Base-by-base conservation (phyloP, 1,284 basidiomycete species). In the Lignosus rhinocerotis region DNA sequence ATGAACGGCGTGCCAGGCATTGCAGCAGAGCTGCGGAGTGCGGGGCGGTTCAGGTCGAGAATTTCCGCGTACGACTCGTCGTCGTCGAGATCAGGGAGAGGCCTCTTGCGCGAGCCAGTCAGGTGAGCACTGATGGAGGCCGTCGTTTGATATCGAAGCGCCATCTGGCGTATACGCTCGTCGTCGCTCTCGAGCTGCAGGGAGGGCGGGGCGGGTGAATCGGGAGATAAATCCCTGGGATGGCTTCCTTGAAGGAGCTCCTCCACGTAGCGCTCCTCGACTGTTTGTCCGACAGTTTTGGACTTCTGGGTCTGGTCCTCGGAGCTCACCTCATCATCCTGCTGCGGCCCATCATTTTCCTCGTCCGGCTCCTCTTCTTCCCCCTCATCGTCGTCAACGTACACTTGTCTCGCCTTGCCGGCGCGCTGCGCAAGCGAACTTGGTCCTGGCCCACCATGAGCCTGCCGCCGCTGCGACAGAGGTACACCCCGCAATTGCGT, bases 51-150 rank as follows among this genome's bases (percentile, higher is more conserved):
- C 11, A 59, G 34, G 55, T 56, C 44, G 30, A 61, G 54, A 8
- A 7, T 33, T 8, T 36, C n/a, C 8, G 59, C 62, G 53, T 53
- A 59, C 38, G 11, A n/a, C 33, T 51, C 52, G n/a, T 59, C 55
- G 17, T 56, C 62, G 42, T 54, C 56, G n/a, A 34, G 17, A n/a
- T 55, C 16, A 17, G 25, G n/a, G 14, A 33, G n/a, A 36, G 38
- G 50, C 25, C 17, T 39, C 53, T 38, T 55, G 44, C 45, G 36
- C 31, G 31, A 31, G 14, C 21, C 14, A 1, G 31, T 16, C 6
- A 30, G 17, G 39, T n/a, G 39, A 42, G 25, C 25, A 25, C 25
- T 25, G 25, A 25, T 25, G 25, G 25, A 25, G 25, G 25, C 25
- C 25, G 25, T 25, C 25, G 25, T 25, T 25, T 4, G 25, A 25